Base-by-base conservation (phyloP, 2,329 filamentous ascomycete species). In the Talaromyces sp. region DNA sequence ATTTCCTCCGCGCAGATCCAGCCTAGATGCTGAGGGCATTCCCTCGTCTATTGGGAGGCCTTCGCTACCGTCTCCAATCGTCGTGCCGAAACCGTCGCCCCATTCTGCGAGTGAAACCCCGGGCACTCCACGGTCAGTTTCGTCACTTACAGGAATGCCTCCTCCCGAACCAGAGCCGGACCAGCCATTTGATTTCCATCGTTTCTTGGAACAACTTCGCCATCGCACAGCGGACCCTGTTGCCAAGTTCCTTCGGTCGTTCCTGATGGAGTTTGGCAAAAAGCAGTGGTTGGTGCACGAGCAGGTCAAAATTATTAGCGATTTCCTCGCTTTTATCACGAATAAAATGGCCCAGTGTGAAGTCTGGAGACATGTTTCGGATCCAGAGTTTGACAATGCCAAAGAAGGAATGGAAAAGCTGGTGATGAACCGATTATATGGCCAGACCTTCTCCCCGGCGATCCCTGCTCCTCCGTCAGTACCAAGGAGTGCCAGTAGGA, bases 281-380 rank as follows among this genome's bases (percentile, higher is more conserved):
- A 91, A 93, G 68, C 95, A 98, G 76, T 99, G 95, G 95, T 96
- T 96, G 91, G 95, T 97, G 6, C 95, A 99, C 73, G 95, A 99
- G 78, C 95, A 99, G 75, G 95, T 98, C 73, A 99, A 99, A 78
- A 98, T 99, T 65, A 96, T 99, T 64, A 87, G 91, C 67, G 96
- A 99, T 74, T 99, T 99, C 68, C 81, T 99, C 55, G 88, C 92
- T 52, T 99, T 99, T 71, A 99, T 99, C 66, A 90, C 91, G 59
- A 96, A 96, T 78, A 98, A 98, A 80, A 99, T 99, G 96, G 92
- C 89, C 14, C 85, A 92, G 66, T 99, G 95, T 72, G 95, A 99
- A 65, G 92, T 99, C 3, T 99, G 95, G 95, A 87, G 91, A 61
- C 91, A 95, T 36, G 91, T 98, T 0, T 96, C 93, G 0, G 95